Evolutionary conservation across 1,284 basidiomycete genomes (phyloP).

Genomic region (Austroboletus niveus): DNA sequence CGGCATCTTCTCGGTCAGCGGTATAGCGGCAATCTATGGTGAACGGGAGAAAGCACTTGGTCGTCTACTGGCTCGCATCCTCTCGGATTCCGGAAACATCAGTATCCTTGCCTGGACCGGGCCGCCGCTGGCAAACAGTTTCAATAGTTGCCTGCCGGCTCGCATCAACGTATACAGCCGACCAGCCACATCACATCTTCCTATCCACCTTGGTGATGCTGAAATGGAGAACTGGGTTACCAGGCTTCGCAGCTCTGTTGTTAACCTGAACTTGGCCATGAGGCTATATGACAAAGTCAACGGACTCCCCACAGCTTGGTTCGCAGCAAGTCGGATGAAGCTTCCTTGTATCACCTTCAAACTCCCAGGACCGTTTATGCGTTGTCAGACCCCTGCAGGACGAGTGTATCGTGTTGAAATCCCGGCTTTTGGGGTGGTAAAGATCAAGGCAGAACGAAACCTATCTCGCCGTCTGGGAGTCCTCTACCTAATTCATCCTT

Average conservation of each 20-base stretch:
- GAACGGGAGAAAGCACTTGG: too few relatives aligned
- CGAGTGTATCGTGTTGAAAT: neutral
- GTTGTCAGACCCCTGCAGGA: neutral
- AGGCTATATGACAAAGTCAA: too few relatives aligned
- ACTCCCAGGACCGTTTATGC: neutral
- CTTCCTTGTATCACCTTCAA: neutral
- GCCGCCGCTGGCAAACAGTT: neutral
- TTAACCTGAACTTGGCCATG: too few relatives aligned
- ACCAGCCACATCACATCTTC: too few relatives aligned
- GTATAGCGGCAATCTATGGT: too few relatives aligned
- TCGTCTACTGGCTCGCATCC: neutral
- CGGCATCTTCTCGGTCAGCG: too few relatives aligned
- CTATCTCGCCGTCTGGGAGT: neutral
- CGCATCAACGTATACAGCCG: too few relatives aligned
- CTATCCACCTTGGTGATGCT: too few relatives aligned
- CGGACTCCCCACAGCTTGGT: too few relatives aligned
- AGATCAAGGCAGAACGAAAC: neutral
- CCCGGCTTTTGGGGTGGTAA: neutral
- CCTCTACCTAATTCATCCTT: neutral
- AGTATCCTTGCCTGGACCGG: neutral
- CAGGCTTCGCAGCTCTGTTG: too few relatives aligned
- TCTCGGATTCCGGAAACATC: neutral
- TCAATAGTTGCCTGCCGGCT: too few relatives aligned
- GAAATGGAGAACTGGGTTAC: too few relatives aligned
- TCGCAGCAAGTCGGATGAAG: neutral